Evolutionary conservation across 2,329 filamentous ascomycete species (phyloP), one percentile per base, ranked within the genome.

Genomic region (Bipolaris sorokiniana): DNA sequence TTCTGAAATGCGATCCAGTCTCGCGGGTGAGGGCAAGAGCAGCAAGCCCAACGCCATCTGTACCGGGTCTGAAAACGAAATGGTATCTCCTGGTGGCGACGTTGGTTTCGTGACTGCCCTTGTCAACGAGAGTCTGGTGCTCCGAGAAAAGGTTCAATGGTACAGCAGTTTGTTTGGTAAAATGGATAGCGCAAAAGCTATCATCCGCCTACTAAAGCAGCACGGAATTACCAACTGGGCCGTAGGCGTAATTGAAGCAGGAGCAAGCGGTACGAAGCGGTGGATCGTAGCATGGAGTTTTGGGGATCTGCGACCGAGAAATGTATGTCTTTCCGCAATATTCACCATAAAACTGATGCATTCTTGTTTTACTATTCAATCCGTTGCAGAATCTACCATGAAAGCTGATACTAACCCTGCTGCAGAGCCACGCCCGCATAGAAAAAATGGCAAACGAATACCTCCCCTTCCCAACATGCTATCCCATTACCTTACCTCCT

Each of bases 271-370:
- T 71, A 98, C 95, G 28, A 86, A 88, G 50, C 82, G 95, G 16
- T 98, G 94, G 93, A 91, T 88, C 1, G 78, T 98, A 2, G 95
- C 84, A 0, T 99, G 95, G 95, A 96, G 90, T 67, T 97, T 92
- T 77, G 78, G 80, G 1, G 80, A 85, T 49, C 80, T 85, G 70
- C 82, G 93, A 44, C 91, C 93, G 2, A 73, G 79, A 4, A 81
- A 82, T 73, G 81, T 81, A 51, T 53, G 68, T 60, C 13, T 2
- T 3, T 13, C 9, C 28, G 13, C 4, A 28, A 13, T 13, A 10
- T 31, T 31, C 10, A 31, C 28, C 4, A 5, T 31, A 31, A 10
- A 31, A n/a, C 6, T 9, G 3, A n/a, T 26, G 4, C 40, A n/a
- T n/a, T 5, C 10, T 9, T n/a, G 1, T 7, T 15, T 9, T 26